Evolutionary conservation across 2,329 filamentous ascomycete species (phyloP).

Genomic region (Ceratocystiopsis minuta): DNA sequence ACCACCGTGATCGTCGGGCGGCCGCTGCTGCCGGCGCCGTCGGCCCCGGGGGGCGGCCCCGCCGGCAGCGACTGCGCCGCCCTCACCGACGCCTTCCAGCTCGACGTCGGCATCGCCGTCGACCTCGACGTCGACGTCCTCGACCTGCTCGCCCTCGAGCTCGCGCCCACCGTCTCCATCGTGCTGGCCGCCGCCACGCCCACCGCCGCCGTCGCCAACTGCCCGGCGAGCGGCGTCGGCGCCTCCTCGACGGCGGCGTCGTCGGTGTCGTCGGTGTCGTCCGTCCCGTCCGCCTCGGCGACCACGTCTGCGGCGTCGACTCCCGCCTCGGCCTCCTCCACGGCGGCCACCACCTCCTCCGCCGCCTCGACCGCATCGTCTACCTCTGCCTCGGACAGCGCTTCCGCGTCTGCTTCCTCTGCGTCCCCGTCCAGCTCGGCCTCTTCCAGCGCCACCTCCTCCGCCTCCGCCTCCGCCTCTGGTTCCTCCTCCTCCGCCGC

Average conservation of each 20-base stretch:
- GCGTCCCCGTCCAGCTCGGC: background rate
- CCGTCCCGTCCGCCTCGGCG: background rate
- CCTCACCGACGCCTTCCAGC: slow-evolving; percentile 10
- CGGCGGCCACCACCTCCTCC: background rate
- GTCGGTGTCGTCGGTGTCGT: background rate
- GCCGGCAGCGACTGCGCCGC: background rate
- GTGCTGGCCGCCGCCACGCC: slow-evolving; percentile 10
- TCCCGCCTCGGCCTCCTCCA: background rate
- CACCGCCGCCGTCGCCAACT: slow-evolving; percentile 5
- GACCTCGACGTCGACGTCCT: slow-evolving; percentile 11
- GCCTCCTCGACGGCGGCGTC: background rate
- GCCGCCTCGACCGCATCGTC: background rate
- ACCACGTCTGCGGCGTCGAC: background rate
- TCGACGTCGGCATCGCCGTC: slow-evolving; percentile 12
- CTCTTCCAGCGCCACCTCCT: background rate
- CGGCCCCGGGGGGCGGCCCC: background rate
- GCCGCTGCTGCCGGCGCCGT: background rate
- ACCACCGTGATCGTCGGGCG: slow-evolving; percentile 10
- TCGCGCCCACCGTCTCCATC: slow-evolving; percentile 13
- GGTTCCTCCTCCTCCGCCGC: slow-evolving; percentile 1
- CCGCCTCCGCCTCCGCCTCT: slow-evolving; percentile 1
- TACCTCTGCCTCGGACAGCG: background rate
- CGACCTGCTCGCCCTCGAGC: slow-evolving; percentile 10
- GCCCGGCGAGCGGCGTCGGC: slow-evolving; percentile 5
- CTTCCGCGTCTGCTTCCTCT: background rate